Conservation (phyloP, 1,284 basidiomycete species). For the Lentinula novae-zelandiae region DNA sequence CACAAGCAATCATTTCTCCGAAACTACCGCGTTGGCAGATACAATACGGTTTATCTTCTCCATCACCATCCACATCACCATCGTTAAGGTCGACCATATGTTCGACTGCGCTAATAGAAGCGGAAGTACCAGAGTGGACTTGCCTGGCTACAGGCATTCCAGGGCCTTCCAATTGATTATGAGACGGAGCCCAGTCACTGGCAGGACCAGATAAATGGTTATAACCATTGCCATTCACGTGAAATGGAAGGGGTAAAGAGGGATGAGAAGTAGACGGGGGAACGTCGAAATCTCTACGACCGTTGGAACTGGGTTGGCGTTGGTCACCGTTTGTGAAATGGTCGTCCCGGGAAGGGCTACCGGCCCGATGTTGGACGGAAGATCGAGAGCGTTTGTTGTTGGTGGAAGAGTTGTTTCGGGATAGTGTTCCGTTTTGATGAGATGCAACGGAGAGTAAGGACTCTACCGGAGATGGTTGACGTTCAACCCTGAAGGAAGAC, state of each 20-base stretch:
- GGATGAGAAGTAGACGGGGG: conserved; percentile 26
- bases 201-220: conserved; percentile 15
- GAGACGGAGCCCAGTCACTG: conserved; percentile 39
- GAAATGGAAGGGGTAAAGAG: conserved; percentile 26
- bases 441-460: conserved; percentile 67
- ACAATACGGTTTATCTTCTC: conserved; percentile 77
- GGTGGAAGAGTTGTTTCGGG: conserved; percentile 25
- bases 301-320: conserved; percentile 1
- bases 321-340: conserved; percentile 15
- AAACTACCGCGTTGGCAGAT: conserved; percentile 85
- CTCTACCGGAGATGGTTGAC: conserved; percentile 66
- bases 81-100: conserved; percentile 10
- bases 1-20: conserved; percentile 98
- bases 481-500: conserved; percentile 43
- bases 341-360: conserved; percentile 21
- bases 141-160: conserved; percentile 64
- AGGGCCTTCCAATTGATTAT: conserved; percentile 65
- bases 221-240: conserved; percentile 29
- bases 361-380: conserved; percentile 21
- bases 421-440: conserved; percentile 33
- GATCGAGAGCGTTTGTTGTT: conserved; percentile 31
- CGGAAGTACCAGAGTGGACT: conserved; percentile 8
- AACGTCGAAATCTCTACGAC: conserved; percentile 18
- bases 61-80: conserved; percentile 34
- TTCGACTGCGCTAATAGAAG: conserved; percentile 2